Evolutionary conservation across 176 grass and related monocot species (phyloP), one percentile per base, ranked within the genome.

Genomic region (Oryza longistaminata): DNA sequence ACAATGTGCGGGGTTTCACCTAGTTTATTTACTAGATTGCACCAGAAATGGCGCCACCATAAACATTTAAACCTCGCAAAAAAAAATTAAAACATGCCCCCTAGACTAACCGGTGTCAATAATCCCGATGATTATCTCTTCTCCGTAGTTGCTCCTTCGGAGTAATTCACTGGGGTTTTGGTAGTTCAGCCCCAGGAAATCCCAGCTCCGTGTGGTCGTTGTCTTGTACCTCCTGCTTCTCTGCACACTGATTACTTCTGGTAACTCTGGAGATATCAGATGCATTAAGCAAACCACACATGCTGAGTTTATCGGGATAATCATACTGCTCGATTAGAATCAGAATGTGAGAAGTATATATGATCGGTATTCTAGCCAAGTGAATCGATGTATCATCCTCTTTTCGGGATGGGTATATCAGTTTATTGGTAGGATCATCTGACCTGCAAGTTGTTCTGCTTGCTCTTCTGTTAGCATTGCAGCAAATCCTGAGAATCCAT

Each of bases 401-500:
- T 40, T 50, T 15, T 50, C 48, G 1, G 39, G 7, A 40, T 40
- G 39, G 7, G 39, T 40, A 40, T 50, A 50, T 50, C 48, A 16
- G 48, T 50, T 50, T 50, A 13, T 16, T 50, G 48, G 48, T 50
- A 16, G 14, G 48, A 50, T 50, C 48, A 50, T 50, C 49, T 31
- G 0, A 97, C 94, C 94, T 90, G 42, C 74, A 74, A 97, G 70
- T 50, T 49, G 64, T 7, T 86, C 0, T 9, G 82, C 91, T 74
- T 94, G 89, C 2, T 86, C 86, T 27, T 88, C 35, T 0, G 87
- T 97, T 0, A 97, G 89, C 89, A 77, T 88, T 10, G 87, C 89
- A 1, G 91, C 82, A 60, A 97, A 97, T 64, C 94, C 91, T 4
- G 94, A 93, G 43, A 96, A 96, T 0, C 89, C 78, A 55, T 97